phyloP scores from a whole-genome alignment of 1,284 basidiomycete genomes.

The Sanghuangporus weigelae region DNA sequence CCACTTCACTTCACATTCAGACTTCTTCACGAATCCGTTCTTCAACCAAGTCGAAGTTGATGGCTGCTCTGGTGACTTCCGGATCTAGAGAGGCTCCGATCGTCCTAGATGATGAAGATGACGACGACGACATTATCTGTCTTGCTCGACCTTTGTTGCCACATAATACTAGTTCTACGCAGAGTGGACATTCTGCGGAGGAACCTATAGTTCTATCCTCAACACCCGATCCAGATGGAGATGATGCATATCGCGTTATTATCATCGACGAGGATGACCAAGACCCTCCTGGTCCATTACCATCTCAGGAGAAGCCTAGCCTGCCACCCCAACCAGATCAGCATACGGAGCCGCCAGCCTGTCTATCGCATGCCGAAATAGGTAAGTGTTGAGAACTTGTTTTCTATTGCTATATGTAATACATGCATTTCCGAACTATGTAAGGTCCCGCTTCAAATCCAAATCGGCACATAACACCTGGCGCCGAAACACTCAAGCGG shows the following conservation, averaged over 20 bases:
- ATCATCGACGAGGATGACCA: background rate
- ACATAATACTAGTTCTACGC: background rate
- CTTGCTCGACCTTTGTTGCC: background rate
- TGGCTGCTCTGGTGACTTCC: background rate
- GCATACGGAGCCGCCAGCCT: background rate
- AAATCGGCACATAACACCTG: background rate
- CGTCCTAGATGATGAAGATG: slow-evolving; percentile 1
- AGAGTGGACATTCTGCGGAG: background rate
- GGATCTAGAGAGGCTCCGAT: background rate
- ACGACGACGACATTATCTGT: background rate
- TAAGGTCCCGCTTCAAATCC: background rate
- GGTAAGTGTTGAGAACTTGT: background rate
- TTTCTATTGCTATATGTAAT: background rate
- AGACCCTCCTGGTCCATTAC: background rate
- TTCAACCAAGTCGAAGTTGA: background rate
- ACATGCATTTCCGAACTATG: background rate
- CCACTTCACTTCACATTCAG: background rate
- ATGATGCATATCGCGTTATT: background rate
- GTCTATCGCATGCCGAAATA: background rate
- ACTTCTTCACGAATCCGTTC: background rate
- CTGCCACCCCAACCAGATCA: background rate
- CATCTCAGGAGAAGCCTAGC: background rate
- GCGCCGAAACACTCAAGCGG: background rate
- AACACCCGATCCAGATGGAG: background rate
- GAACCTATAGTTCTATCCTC: background rate